Percentiles rank a stretch among this genome's conserved stretches.
phyloP scores from a whole-genome alignment of 2,329 filamentous ascomycete genomes.

The Hypoxylon rubiginosum region DNA sequence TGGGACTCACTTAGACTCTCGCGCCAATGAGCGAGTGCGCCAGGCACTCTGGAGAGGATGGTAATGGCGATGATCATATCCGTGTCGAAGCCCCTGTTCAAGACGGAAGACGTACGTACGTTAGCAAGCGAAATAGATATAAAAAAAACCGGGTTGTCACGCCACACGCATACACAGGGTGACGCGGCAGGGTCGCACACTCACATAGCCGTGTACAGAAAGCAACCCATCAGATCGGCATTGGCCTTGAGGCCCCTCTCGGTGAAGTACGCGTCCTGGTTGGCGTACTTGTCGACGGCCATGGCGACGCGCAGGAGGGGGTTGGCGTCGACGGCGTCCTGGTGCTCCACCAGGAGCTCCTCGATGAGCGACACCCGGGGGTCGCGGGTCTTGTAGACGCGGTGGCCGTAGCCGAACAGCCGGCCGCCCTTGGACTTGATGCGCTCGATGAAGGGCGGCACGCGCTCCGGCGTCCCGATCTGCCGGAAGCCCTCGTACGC shows the following conservation, averaged over 20 bases:
- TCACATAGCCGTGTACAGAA: slow-evolving; percentile 57
- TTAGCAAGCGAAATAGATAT: background rate
- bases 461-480: slow-evolving; percentile 55
- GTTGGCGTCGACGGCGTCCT: slow-evolving; percentile 46
- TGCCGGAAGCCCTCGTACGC: slow-evolving; percentile 59
- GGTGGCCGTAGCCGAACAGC: slow-evolving; percentile 56
- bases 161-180: background rate
- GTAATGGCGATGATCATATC: slow-evolving; percentile 51
- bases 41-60: slow-evolving; percentile 45
- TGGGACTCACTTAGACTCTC: slow-evolving; percentile 48
- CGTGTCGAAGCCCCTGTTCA: slow-evolving; percentile 48
- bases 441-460: slow-evolving; percentile 55
- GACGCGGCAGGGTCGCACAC: slow-evolving; percentile 27
- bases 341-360: slow-evolving; percentile 44
- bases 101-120: slow-evolving; percentile 8
- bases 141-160: slow-evolving; percentile 3
- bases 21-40: slow-evolving; percentile 51
- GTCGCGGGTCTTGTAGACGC: slow-evolving; percentile 49
- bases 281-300: slow-evolving; percentile 55
- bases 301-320: slow-evolving; percentile 55
- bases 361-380: slow-evolving; percentile 46
- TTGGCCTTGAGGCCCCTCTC: slow-evolving; percentile 57
- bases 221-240: slow-evolving; percentile 60
- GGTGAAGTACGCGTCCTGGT: slow-evolving; percentile 55
- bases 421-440: slow-evolving; percentile 58